Conservation (phyloP, 768 basidiomycete species). For the Tulasnella sp. region DNA sequence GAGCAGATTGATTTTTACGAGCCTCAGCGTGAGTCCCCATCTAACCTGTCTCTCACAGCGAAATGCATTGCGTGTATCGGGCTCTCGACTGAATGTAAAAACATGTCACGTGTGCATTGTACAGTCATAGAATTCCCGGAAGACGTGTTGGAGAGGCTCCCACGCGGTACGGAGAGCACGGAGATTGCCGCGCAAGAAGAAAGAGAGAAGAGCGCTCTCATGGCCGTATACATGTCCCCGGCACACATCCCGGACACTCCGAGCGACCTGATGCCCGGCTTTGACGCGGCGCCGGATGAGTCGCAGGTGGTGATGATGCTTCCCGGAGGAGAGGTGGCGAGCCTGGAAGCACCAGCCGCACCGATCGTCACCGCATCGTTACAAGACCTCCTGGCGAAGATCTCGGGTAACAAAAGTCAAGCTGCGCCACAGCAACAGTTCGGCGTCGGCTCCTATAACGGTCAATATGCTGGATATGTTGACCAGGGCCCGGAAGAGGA, state of each 20-base stretch:
- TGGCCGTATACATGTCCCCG: constrained; percentile 58
- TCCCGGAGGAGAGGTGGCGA: constrained; percentile 46
- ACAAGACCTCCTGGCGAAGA: constrained; percentile 14
- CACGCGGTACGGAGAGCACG: constrained; percentile 53
- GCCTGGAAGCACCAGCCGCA: neutral
- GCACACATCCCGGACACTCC: constrained; percentile 62
- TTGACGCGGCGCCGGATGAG: constrained; percentile 62
- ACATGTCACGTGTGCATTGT: neutral
- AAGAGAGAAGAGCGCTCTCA: constrained; percentile 65
- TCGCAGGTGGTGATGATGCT: constrained; percentile 54
- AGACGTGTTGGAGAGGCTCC: constrained; percentile 36
- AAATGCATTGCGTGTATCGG: neutral
- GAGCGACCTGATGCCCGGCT: constrained; percentile 15
- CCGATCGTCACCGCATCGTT: neutral
- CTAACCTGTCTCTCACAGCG: neutral
- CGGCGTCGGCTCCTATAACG: neutral
- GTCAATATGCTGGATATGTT: neutral
- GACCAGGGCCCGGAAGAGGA: constrained; percentile 2
- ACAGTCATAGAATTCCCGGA: constrained; percentile 49
- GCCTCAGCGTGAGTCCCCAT: constrained; percentile 50
- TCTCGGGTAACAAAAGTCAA: constrained; percentile 2
- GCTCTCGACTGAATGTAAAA: neutral
- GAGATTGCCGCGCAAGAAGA: constrained; percentile 64
- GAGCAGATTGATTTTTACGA: constrained; percentile 81
- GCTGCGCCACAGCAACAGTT: neutral